Conservation (phyloP, 2,329 filamentous ascomycete genomes). For the Pyricularia pennisetigena region DNA sequence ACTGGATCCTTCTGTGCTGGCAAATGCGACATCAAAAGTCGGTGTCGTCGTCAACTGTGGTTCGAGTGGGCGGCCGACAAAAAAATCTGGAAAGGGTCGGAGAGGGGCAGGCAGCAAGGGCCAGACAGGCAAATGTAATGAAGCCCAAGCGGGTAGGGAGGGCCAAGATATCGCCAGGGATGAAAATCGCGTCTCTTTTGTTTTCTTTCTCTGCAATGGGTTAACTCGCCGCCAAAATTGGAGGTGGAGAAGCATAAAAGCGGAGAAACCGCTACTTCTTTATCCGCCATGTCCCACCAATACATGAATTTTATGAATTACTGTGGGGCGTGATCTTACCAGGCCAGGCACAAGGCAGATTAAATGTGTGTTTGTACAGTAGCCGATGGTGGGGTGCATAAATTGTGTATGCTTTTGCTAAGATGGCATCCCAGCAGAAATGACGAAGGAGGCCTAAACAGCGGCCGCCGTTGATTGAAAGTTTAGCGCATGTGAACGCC, state of each 20-base stretch:
- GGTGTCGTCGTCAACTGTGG: neutral
- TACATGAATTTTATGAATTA: slow-evolving; percentile 2
- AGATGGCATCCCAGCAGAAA: neutral
- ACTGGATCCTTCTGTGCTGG: neutral
- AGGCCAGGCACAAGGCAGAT: neutral
- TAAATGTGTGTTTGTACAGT: neutral
- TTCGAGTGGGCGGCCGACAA: neutral
- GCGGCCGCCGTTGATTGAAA: neutral
- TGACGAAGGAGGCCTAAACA: neutral
- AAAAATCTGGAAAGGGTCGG: neutral
- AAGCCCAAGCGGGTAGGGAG: neutral
- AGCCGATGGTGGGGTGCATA: neutral
- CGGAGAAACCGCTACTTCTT: neutral
- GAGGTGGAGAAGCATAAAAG: neutral
- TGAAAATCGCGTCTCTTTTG: neutral
- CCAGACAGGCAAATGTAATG: neutral
- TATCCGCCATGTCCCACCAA: neutral
- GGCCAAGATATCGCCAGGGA: neutral
- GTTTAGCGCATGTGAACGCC: neutral
- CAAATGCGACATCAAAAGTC: neutral
- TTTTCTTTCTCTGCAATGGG: neutral
- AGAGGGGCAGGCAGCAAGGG: neutral
- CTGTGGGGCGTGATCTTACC: neutral
- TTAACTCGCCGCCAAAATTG: neutral
- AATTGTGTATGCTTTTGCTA: neutral